Conservation (phyloP, 1,284 basidiomycete species). For the Schizophyllum commune region DNA sequence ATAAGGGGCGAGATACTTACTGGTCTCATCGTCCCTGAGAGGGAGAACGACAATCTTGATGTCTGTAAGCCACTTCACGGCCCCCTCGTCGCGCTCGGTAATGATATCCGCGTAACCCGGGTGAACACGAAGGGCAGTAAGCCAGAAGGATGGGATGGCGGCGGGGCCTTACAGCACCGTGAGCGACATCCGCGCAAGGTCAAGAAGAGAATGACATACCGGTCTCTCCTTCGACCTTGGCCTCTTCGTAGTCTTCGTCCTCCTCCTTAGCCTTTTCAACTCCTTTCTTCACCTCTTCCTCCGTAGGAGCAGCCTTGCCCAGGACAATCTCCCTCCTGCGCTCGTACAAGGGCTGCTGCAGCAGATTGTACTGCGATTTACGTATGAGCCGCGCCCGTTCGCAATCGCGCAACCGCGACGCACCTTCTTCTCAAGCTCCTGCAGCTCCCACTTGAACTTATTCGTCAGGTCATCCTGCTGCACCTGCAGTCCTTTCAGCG, state of each 20-base stretch:
- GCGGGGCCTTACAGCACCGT: conserved; percentile 2
- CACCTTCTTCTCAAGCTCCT: conserved; percentile 96
- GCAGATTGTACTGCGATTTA: conserved; percentile 64
- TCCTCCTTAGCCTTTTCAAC: conserved; percentile 63
- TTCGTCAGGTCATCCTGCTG: conserved; percentile 92
- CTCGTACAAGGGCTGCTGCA: conserved; percentile 84
- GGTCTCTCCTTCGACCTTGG: not conserved
- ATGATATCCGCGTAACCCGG: conserved; percentile 82
- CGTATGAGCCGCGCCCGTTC: conserved; percentile 5
- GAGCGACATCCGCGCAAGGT: not conserved
- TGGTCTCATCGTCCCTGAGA: conserved; percentile 4
- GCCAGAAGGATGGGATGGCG: conserved; percentile 63
- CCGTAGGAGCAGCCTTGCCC: conserved; percentile 71
- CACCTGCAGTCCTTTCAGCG: conserved; percentile 89
- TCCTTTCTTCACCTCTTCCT: conserved; percentile 52
- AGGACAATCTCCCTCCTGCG: conserved; percentile 81
- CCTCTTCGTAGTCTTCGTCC: conserved; percentile 49
- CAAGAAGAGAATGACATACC: not conserved
- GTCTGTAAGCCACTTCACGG: conserved; percentile 62
- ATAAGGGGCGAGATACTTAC: conserved; percentile 4
- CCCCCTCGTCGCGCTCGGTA: conserved; percentile 86
- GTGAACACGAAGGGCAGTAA: conserved; percentile 93
- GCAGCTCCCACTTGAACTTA: conserved; percentile 94
- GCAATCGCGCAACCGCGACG: conserved; percentile 13
- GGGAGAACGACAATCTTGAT: conserved; percentile 62